Conservation (phyloP, 306 rosid genomes). For the Vigna nakashimae region DNA sequence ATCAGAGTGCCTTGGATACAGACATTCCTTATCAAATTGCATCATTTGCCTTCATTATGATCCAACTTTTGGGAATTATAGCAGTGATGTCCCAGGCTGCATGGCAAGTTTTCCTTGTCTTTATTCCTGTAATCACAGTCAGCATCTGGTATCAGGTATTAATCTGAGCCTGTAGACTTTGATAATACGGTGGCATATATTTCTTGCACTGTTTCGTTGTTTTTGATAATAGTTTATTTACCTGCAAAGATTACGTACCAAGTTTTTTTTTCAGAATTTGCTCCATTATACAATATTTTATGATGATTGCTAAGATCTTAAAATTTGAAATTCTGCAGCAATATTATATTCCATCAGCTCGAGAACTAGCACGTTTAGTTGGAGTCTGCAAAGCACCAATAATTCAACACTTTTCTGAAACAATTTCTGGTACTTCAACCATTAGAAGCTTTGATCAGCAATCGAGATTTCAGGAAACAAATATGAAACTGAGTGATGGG, state of each 20-base stretch:
- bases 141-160: conserved; percentile 55
- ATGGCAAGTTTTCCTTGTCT: conserved; percentile 52
- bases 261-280: background rate
- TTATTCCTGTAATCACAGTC: conserved; percentile 47
- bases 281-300: conserved; percentile 12
- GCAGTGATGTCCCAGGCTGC: conserved; percentile 52
- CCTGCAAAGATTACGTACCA: conserved; percentile 39
- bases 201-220: background rate
- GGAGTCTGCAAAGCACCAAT: conserved; percentile 92
- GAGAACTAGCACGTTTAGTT: conserved; percentile 79
- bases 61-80: conserved; percentile 46
- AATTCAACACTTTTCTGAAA: conserved; percentile 86
- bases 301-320: conserved; percentile 13
- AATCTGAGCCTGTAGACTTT: background rate
- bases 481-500: conserved; percentile 76
- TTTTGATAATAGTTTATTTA: background rate
- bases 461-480: conserved; percentile 68
- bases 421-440: conserved; percentile 81
- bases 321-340: conserved; percentile 57
- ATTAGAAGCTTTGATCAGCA: conserved; percentile 89
- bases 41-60: conserved; percentile 6
- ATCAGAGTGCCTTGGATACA: conserved; percentile 45
- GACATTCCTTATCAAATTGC: conserved; percentile 22
- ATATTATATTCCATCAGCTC: conserved; percentile 76
- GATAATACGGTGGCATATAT: background rate